phyloP scores from a whole-genome alignment of 2,329 filamentous ascomycete species.

The Fusarium phyllophilum region DNA sequence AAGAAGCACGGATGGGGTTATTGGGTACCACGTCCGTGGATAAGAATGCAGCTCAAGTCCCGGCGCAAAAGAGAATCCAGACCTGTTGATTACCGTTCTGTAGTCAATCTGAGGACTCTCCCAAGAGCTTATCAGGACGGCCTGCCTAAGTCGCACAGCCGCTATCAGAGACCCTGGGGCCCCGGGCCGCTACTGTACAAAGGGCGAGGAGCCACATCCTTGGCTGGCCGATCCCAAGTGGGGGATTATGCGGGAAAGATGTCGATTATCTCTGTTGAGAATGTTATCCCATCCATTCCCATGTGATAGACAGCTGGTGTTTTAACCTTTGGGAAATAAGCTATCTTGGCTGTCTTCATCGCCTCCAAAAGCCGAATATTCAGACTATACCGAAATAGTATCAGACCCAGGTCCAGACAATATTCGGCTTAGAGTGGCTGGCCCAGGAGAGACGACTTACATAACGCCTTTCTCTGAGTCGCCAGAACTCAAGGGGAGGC shows the following conservation, averaged over 20 bases:
- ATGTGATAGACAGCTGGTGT: conserved; percentile 3
- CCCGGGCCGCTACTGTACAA: conserved; percentile 19
- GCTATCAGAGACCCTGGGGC: conserved; percentile 28
- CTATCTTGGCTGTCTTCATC: neutral
- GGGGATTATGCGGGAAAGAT: conserved; percentile 6
- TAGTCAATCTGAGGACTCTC: conserved; percentile 25
- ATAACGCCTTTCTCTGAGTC: conserved; percentile 37
- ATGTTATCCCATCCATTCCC: neutral
- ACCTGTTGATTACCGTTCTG: neutral
- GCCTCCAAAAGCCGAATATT: conserved; percentile 1
- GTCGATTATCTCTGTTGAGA: neutral
- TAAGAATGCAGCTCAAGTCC: conserved; percentile 12
- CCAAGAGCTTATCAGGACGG: conserved; percentile 28
- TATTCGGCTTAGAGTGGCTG: conserved; percentile 29
- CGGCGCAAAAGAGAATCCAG: conserved; percentile 1
- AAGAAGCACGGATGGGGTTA: conserved; percentile 27
- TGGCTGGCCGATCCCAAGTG: conserved; percentile 26
- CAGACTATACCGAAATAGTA: conserved; percentile 24
- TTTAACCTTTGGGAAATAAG: neutral
- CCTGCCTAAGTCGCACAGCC: conserved; percentile 4
- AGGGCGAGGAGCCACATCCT: conserved; percentile 23
- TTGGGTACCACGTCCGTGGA: conserved; percentile 14
- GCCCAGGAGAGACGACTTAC: conserved; percentile 22
- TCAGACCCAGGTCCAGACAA: neutral
- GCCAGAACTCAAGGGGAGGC: conserved; percentile 14